Evolutionary conservation across 768 basidiomycete species (phyloP), one percentile per base, ranked within the genome.

Genomic region (Suillus ampliporus): DNA sequence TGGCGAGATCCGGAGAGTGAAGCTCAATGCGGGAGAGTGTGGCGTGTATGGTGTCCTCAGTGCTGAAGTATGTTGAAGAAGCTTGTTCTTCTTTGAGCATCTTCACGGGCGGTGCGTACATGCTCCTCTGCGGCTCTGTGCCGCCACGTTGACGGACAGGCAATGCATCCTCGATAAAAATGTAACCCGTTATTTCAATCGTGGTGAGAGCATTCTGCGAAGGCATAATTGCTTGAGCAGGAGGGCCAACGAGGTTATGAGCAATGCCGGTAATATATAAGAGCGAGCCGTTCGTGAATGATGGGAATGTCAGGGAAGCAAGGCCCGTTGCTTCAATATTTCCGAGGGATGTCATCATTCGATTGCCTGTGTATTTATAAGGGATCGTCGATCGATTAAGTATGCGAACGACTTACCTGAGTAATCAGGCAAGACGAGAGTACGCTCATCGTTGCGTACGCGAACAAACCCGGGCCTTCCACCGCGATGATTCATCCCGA

Each of bases 401-500:
- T 67, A 48, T 57, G n/a, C 52, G 35, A 63, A 53, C 43, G 34
- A 58, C 61, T 10, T 65, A 72, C 88, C 88, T 43, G 85, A 86
- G 62, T 80, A 89, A 67, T 90, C 87, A 2, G 89, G 89, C 15
- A 89, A 66, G 2, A 85, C 79, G 4, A 89, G 65, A 0, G 85
- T 89, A 28, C 83, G 79, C 7, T 82, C 80, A 68, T 89, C 83
- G 3, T 79, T 80, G 47, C 76, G 71, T 21, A 89, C 82, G 14
- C 88, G 86, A 1, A 85, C 76, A 68, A 88, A 89, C 0, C 89
- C 89, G 21, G 81, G 79, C 37, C 78, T 76, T 2, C 89, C 89
- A 4, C 86, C 87, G 5, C 89, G 85, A 35, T 88, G 85, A 61
- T 90, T 90, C 79, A 86, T 86, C 34, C 89, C 89, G 8, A 88